phyloP scores from a whole-genome alignment of 192 early-diverging fungal genomes.

The Entomortierella parvispora region DNA sequence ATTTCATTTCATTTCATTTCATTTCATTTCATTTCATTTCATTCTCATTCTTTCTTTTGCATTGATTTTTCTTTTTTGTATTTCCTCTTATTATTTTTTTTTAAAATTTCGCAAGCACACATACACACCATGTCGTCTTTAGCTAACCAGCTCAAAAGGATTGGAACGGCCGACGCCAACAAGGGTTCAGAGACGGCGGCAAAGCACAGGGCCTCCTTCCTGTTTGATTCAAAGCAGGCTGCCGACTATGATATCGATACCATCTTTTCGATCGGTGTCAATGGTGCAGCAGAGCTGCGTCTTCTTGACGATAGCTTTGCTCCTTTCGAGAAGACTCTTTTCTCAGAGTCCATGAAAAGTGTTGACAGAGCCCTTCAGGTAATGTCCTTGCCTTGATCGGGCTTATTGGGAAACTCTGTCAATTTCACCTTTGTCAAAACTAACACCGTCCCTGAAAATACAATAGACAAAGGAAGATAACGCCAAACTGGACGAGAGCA shows the following conservation, averaged over 20 bases:
- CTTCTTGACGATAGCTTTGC: constrained; percentile 72
- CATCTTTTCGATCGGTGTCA: constrained; percentile 84
- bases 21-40: neutral
- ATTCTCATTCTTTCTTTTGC: neutral
- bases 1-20: constrained; percentile 5
- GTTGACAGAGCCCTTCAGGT: constrained; percentile 83
- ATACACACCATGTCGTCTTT: constrained; percentile 65
- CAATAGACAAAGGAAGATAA: constrained; percentile 82
- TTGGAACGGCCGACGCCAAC: constrained; percentile 68
- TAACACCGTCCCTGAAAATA: neutral
- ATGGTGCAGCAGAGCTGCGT: constrained; percentile 81
- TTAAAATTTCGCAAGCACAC: neutral
- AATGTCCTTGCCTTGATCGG: neutral
- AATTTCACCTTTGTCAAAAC: neutral
- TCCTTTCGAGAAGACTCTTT: constrained; percentile 77
- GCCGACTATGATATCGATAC: constrained; percentile 90
- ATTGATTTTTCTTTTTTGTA: neutral
- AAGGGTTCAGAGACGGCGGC: constrained; percentile 64
- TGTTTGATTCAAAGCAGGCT: constrained; percentile 85
- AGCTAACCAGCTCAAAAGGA: constrained; percentile 71
- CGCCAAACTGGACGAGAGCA: constrained; percentile 77
- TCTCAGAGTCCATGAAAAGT: constrained; percentile 82
- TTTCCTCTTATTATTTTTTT: neutral
- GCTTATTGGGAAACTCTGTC: neutral
- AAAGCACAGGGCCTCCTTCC: constrained; percentile 76